Base-by-base conservation (phyloP, 306 rosid genomes). In the Cyamopsis tetragonoloba region DNA sequence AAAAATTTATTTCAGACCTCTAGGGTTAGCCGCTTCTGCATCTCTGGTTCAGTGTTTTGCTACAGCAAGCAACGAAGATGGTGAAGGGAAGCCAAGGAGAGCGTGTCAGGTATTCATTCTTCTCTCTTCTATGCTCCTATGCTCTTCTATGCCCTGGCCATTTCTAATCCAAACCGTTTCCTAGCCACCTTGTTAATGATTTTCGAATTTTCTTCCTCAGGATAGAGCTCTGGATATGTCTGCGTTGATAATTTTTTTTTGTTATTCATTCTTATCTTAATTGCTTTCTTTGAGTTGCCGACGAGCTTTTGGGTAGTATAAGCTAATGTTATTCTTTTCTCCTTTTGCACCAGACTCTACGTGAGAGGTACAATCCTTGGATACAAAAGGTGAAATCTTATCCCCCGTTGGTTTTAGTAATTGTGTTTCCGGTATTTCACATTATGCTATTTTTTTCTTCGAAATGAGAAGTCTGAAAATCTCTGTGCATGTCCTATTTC, bases 71-170 rank as follows among this genome's bases (percentile, higher is more conserved):
- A 17, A 14, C 23, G 31, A 77, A 68, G 32, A 89, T 92, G 97
- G 96, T 92, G 58, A 88, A 93, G 71, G 99, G 85, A 10, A 83
- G 96, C 2, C 88, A 93, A 51, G 97, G 97, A 63, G 99, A 93
- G 76, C 88, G 99, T n/a, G 80, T 89, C 32, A 87, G 98, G 98
- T 89, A 8, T 58, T 55, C 8, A 14, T 2, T 51, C 19, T 19
- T 28, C 12, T 6, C 5, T 11, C n/a, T 2, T n/a, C 14, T 1
- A 51, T 27, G 4, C 59, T 23, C 12, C 2, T n/a, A 3, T 12
- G 0, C 0, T 12, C 30, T 7, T 14, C 7, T 11, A 2, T 57
- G 15, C 1, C 48, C 15, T 44, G n/a, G 6, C 19, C 30, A 30
- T 22, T 44, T 38, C 30, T 31, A 2, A 11, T 2, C 11, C 9